These are phyloP conservation scores for Lactifluus pinguis DNA, from an alignment of 768 basidiomycete species.

Conservation along the genomic window DNA sequence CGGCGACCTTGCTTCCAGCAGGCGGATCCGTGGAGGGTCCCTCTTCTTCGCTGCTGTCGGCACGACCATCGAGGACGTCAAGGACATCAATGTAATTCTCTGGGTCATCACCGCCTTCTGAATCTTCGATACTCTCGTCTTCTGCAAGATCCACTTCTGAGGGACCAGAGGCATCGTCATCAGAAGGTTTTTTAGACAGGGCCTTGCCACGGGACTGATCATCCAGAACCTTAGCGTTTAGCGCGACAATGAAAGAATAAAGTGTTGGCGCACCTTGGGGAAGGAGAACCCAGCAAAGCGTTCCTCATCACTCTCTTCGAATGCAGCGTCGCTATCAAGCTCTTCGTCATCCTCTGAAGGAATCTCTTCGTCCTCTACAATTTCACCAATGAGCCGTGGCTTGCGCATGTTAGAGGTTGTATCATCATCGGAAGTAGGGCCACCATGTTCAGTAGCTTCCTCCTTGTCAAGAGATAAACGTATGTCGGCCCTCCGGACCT, in stretches of 20 bases:
- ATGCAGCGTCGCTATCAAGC: slow-evolving; percentile 76
- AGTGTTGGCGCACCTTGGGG: slow-evolving; percentile 25
- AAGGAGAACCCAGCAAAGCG: slow-evolving; percentile 55
- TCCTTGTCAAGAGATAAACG: slow-evolving; percentile 47
- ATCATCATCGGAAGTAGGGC: slow-evolving; percentile 30
- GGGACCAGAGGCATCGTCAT: neutral
- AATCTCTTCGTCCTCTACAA: slow-evolving; percentile 25
- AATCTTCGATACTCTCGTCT: slow-evolving; percentile 26
- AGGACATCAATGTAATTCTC: slow-evolving; percentile 23
- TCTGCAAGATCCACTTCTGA: slow-evolving; percentile 27
- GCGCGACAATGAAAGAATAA: neutral
- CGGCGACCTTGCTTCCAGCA: neutral
- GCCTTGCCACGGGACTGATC: slow-evolving; percentile 1
- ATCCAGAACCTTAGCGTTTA: neutral
- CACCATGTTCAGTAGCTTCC: slow-evolving; percentile 30
- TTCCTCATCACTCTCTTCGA: slow-evolving; percentile 78
- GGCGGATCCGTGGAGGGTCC: neutral
- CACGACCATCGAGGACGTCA: slow-evolving; percentile 23
- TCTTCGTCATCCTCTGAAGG: slow-evolving; percentile 73
- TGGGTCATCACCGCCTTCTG: slow-evolving; percentile 28
- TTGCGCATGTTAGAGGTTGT: slow-evolving; percentile 24
- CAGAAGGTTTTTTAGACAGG: neutral
- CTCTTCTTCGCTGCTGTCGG: slow-evolving; percentile 21
- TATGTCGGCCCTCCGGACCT: slow-evolving; percentile 43
- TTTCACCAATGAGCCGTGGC: slow-evolving; percentile 33